Evolutionary conservation across 164 flowering plant genomes (phyloP).

Genomic region (Piper betle): DNA sequence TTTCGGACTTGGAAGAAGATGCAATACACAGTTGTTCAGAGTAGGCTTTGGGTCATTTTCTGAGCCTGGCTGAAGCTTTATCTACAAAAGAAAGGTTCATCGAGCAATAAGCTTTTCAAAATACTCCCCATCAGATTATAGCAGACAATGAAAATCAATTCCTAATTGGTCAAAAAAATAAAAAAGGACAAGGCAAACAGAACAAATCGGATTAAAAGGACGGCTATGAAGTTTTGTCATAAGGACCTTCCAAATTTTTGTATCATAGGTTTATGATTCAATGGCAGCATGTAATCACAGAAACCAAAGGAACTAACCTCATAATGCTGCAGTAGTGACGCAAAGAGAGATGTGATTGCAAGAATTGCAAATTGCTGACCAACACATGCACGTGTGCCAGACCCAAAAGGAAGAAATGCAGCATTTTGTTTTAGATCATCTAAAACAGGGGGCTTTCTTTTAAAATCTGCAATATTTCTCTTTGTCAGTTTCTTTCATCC

Average conservation of each 20-base stretch:
- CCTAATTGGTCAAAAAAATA: background rate
- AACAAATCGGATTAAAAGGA: background rate
- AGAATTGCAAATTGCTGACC: slow-evolving; percentile 40
- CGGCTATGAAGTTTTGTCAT: background rate
- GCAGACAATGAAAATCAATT: background rate
- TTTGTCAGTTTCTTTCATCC: too few relatives aligned
- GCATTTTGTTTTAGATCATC: slow-evolving; percentile 30
- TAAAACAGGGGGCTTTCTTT: slow-evolving; percentile 18
- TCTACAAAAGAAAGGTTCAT: slow-evolving; percentile 19
- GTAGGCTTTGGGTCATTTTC: slow-evolving; percentile 20
- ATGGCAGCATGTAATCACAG: background rate
- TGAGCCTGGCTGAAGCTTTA: slow-evolving; percentile 29
- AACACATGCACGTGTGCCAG: slow-evolving; percentile 49
- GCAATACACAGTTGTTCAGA: slow-evolving; percentile 17
- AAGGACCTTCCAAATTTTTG: too few relatives aligned
- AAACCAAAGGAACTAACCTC: slow-evolving; percentile 28
- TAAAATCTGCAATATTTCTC: slow-evolving; percentile 4
- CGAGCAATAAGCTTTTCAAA: background rate
- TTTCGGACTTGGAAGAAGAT: slow-evolving; percentile 34
- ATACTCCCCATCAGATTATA: too few relatives aligned
- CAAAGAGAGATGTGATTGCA: slow-evolving; percentile 37
- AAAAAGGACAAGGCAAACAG: background rate
- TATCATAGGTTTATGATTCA: background rate
- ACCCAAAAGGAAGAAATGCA: slow-evolving; percentile 58
- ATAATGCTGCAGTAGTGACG: slow-evolving; percentile 36